Evolutionary conservation across 2,329 filamentous ascomycete genomes (phyloP).

Genomic region (Chalara sp.): DNA sequence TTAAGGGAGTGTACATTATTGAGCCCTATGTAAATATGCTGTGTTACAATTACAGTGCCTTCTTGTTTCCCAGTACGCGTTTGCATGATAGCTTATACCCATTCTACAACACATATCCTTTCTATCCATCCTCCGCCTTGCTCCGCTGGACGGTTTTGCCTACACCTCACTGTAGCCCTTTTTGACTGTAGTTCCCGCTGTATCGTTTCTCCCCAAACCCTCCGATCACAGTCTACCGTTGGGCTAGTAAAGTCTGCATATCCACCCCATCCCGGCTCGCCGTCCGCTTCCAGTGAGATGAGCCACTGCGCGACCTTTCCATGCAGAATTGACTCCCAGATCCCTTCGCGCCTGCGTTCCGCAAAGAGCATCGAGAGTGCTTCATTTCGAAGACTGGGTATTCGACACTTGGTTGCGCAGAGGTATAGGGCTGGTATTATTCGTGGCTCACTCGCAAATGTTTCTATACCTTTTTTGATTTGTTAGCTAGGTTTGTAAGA

Average conservation of each 20-base stretch:
- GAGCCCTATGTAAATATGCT: no score
- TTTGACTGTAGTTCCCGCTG: not conserved
- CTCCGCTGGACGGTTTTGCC: not conserved
- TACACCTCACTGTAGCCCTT: not conserved
- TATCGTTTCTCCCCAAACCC: not conserved
- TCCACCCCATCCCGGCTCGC: not conserved
- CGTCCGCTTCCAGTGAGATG: conserved; percentile 15
- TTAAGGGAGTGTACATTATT: no score
- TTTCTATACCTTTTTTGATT: not conserved
- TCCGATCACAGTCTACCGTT: not conserved
- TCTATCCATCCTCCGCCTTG: not conserved
- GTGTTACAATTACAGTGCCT: no score
- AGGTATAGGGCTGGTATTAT: conserved; percentile 58
- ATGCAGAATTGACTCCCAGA: conserved; percentile 47
- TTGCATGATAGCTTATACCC: not conserved
- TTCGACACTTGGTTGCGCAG: conserved; percentile 57
- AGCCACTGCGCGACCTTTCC: conserved; percentile 19
- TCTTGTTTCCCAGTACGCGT: no score
- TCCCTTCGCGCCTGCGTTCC: conserved; percentile 56
- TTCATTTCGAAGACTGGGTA: conserved; percentile 46
- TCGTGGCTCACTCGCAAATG: conserved; percentile 22
- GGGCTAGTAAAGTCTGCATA: not conserved
- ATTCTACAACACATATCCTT: not conserved
- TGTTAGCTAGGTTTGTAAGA: no score
- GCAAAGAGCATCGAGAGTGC: conserved; percentile 55